Conservation (phyloP, 352 stramenopile genomes). For the Pythium sp. region DNA sequence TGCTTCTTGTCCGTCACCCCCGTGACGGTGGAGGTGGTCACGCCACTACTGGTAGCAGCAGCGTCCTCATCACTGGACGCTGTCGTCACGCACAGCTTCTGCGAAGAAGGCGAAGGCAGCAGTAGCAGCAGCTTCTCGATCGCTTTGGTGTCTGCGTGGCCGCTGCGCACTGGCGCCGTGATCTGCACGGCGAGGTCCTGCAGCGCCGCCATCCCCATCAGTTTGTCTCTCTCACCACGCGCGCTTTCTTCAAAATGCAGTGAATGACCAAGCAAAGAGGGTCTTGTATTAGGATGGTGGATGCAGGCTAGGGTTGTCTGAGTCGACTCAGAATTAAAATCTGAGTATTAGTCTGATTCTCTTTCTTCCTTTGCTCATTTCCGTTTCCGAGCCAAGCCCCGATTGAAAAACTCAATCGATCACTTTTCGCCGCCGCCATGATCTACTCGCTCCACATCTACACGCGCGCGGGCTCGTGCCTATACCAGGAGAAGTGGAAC, state of each 20-base stretch:
- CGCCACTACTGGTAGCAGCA: not conserved
- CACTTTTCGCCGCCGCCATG: slow-evolving; percentile 31
- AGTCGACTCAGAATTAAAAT: not conserved
- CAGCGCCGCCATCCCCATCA: slow-evolving; percentile 31
- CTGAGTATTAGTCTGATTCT: not conserved
- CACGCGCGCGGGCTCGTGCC: slow-evolving; percentile 82
- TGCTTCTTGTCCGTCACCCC: slow-evolving; percentile 35
- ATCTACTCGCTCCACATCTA: slow-evolving; percentile 94
- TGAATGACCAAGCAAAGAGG: slow-evolving; percentile 8
- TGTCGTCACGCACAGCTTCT: not conserved
- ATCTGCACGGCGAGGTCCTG: slow-evolving; percentile 29
- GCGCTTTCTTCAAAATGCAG: slow-evolving; percentile 10
- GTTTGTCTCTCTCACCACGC: not conserved
- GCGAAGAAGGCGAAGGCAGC: not conserved
- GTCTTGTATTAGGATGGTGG: not conserved
- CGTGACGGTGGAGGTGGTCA: slow-evolving; percentile 14
- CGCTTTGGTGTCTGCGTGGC: slow-evolving; percentile 13
- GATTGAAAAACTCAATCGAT: not conserved
- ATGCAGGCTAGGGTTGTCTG: not conserved
- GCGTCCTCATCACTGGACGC: not conserved
- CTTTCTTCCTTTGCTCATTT: not conserved
- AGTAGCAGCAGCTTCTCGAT: slow-evolving; percentile 5
- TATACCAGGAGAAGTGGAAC: slow-evolving; percentile 92
- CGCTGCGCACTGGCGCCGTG: not conserved
- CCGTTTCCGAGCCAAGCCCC: not conserved